Evolutionary conservation across 225 moss, liverwort and hornwort genomes (phyloP).

Genomic region (Ulota crispa): DNA sequence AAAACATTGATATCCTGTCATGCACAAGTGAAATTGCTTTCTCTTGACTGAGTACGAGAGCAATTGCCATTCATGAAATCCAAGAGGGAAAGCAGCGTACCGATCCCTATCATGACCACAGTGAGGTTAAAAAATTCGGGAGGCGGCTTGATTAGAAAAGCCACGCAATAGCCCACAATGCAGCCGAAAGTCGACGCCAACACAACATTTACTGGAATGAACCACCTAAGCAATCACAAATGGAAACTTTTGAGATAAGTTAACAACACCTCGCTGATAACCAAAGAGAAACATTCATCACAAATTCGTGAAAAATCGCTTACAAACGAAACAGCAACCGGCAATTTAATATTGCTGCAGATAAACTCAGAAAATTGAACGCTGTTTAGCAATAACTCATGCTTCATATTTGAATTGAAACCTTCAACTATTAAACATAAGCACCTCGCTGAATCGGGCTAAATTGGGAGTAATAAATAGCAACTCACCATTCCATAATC

Average conservation of each 20-base stretch:
- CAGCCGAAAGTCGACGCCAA: conserved; percentile 66
- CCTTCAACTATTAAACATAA: background rate
- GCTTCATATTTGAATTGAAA: background rate
- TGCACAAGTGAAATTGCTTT: background rate
- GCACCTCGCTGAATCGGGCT: background rate
- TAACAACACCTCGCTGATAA: background rate
- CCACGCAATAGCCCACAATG: conserved; percentile 68
- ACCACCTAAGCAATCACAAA: conserved; percentile 64
- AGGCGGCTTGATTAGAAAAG: conserved; percentile 70
- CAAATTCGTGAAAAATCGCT: background rate
- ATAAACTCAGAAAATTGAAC: background rate
- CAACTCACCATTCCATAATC: conserved; percentile 75
- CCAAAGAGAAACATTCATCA: background rate
- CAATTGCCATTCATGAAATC: background rate
- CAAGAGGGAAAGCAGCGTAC: conserved; percentile 35
- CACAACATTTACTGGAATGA: conserved; percentile 87
- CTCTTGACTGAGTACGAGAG: background rate
- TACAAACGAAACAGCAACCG: background rate
- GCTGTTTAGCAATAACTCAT: background rate
- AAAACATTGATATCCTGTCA: background rate
- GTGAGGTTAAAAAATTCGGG: conserved; percentile 88
- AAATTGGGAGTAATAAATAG: background rate
- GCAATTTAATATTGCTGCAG: background rate
- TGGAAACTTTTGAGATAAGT: background rate
- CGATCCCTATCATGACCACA: conserved; percentile 90